Evolutionary conservation across 1,284 basidiomycete species (phyloP).

Genomic region (Earliella scabrosa): DNA sequence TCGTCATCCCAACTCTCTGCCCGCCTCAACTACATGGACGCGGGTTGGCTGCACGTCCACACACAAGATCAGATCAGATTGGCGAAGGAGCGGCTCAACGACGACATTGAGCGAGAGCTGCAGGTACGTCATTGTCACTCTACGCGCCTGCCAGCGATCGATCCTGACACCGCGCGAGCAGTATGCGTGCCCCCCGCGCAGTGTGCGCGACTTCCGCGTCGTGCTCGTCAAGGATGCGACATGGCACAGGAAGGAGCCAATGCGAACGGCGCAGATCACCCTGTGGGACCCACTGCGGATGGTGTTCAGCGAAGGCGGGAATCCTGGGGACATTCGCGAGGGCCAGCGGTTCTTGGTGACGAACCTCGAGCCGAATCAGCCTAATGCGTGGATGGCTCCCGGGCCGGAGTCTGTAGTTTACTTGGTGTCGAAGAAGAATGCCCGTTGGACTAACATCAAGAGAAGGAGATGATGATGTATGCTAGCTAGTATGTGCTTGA

Average conservation of each 20-base stretch:
- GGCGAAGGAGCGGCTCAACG: constrained; percentile 54
- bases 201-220: constrained; percentile 83
- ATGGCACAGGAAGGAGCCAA: constrained; percentile 50
- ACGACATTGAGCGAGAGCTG: constrained; percentile 73
- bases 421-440: constrained; percentile 29
- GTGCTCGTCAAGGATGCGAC: constrained; percentile 76
- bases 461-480: constrained; percentile 5
- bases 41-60: constrained; percentile 67
- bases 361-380: constrained; percentile 33
- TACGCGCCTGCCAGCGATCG: background rate
- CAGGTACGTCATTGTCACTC: constrained; percentile 31
- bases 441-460: constrained; percentile 30
- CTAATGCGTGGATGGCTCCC: constrained; percentile 32
- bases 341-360: constrained; percentile 73
- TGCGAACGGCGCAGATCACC: constrained; percentile 75
- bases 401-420: constrained; percentile 32
- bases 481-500: too few species aligned
- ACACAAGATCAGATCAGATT: constrained; percentile 54
- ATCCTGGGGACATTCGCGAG: constrained; percentile 58
- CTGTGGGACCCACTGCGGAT: constrained; percentile 81
- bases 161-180: constrained; percentile 34
- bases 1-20: constrained; percentile 13
- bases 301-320: constrained; percentile 51
- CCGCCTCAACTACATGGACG: constrained; percentile 46
- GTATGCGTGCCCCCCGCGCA: constrained; percentile 75